These are phyloP conservation scores for Avena sativa DNA, from an alignment of 176 grass and related monocot genomes.

Conservation along the genomic window DNA sequence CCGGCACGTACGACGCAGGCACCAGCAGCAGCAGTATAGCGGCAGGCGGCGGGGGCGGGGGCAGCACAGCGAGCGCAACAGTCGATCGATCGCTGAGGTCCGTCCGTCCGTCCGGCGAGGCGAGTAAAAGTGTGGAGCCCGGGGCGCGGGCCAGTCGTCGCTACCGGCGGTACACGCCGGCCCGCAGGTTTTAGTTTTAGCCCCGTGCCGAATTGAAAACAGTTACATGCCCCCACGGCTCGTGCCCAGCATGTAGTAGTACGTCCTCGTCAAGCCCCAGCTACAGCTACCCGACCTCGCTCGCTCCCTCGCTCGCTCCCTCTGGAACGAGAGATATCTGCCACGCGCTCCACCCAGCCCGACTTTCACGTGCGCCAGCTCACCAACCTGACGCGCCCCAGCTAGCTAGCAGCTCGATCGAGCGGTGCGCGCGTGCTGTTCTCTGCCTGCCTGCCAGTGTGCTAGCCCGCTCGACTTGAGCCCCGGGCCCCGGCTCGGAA, in stretches of 20 bases:
- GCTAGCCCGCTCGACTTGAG: neutral
- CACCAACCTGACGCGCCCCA: neutral
- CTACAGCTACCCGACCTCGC: neutral
- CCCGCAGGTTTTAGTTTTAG: neutral
- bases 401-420: neutral
- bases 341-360: neutral
- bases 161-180: neutral
- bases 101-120: neutral
- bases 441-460: too few species aligned
- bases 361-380: conserved; percentile 51
- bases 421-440: neutral
- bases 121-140: neutral
- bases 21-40: too few species aligned
- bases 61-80: too few species aligned
- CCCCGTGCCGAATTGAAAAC: neutral
- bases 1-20: neutral
- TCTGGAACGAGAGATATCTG: too few species aligned
- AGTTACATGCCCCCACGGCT: neutral
- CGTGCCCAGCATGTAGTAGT: too few species aligned
- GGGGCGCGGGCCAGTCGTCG: neutral
- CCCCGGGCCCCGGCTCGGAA: neutral
- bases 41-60: neutral
- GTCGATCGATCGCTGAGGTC: neutral
- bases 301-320: too few species aligned
- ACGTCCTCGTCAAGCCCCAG: neutral